Conservation (phyloP, 2,329 filamentous ascomycete genomes). For the Pseudogymnoascus sp. region DNA sequence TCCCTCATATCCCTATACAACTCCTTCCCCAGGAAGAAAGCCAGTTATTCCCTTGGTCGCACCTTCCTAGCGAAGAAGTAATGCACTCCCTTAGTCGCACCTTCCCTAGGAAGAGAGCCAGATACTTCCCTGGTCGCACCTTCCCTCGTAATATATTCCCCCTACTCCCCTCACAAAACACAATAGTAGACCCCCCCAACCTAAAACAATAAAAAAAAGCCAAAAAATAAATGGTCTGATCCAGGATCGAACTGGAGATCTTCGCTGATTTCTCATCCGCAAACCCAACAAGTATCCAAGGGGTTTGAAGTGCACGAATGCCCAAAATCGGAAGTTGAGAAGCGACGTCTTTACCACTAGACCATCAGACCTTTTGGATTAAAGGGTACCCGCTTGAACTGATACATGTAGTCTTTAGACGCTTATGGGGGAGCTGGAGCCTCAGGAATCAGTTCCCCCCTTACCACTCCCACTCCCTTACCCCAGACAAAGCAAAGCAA, state of each 20-base stretch:
- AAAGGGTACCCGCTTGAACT: not conserved
- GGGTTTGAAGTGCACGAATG: not conserved
- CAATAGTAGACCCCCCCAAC: too few relatives aligned
- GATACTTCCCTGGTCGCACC: not conserved
- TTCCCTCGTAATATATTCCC: not conserved
- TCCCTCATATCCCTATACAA: not conserved
- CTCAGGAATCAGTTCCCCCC: not conserved
- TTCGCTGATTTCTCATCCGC: slow-evolving; percentile 5
- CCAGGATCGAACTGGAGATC: not conserved
- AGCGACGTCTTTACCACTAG: not conserved
- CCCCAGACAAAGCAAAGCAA: not conserved
- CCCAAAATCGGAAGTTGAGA: slow-evolving; percentile 8
- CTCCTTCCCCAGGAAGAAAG: not conserved
- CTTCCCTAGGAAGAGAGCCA: not conserved
- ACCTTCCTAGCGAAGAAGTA: not conserved
- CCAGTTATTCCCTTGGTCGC: not conserved
- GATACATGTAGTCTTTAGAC: not conserved
- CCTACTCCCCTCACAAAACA: not conserved
- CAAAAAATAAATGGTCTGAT: not conserved
- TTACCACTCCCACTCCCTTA: not conserved
- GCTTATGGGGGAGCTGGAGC: not conserved
- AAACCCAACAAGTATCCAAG: not conserved
- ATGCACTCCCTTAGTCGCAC: not conserved
- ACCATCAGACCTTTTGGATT: not conserved
- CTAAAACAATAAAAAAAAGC: not conserved